Conservation (phyloP, 2,329 filamentous ascomycete species). For the Penicillium brasilianum region DNA sequence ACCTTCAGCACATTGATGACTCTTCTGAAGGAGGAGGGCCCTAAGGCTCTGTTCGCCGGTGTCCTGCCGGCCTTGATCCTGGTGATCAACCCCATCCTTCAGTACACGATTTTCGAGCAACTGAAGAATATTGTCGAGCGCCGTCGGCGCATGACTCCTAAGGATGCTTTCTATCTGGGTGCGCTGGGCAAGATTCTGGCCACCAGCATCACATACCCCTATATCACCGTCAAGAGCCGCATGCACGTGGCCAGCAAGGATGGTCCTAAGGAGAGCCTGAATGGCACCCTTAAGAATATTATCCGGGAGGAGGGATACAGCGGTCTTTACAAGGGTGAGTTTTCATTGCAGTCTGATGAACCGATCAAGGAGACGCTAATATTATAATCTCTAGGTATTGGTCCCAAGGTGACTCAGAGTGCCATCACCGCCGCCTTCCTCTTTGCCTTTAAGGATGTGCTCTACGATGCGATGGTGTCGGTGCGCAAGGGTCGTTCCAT, state of each 20-base stretch:
- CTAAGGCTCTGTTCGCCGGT: conserved; percentile 83
- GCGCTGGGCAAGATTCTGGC: conserved; percentile 94
- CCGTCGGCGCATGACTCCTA: conserved; percentile 76
- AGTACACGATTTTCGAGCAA: conserved; percentile 99
- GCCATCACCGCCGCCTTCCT: conserved; percentile 94
- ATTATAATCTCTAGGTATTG: conserved; percentile 69
- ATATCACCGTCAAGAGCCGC: conserved; percentile 97
- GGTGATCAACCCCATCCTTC: conserved; percentile 96
- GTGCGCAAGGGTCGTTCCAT: conserved; percentile 39
- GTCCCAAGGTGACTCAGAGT: conserved; percentile 94
- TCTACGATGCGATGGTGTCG: conserved; percentile 69
- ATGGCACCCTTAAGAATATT: conserved; percentile 76
- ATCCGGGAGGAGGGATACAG: conserved; percentile 87
- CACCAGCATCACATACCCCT: conserved; percentile 93
- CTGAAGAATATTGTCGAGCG: conserved; percentile 90
- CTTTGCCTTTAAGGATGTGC: conserved; percentile 96
- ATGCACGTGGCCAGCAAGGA: conserved; percentile 88
- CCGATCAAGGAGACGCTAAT: not conserved
- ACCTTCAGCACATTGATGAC: conserved; percentile 82
- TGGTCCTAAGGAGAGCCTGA: conserved; percentile 79
- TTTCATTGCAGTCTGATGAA: not conserved
- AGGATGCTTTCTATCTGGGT: conserved; percentile 86
- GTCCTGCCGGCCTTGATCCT: conserved; percentile 91
- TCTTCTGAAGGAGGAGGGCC: conserved; percentile 82
- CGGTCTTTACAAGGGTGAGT: conserved; percentile 87